These are phyloP conservation scores for Populus tremula DNA, from an alignment of 345 rosid genomes.

Conservation along the genomic window DNA sequence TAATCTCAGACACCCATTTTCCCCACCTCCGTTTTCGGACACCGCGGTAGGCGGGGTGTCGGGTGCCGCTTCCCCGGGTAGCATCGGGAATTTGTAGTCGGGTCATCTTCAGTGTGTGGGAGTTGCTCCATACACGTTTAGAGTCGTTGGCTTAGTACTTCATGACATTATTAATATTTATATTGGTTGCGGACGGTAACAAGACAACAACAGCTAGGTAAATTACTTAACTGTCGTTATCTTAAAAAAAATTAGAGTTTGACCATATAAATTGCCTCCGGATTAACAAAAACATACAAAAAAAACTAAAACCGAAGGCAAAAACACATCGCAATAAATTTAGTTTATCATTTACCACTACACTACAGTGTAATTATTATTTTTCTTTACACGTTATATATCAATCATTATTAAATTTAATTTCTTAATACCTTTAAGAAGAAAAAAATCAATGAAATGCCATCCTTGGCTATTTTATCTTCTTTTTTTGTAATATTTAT, in stretches of 20 bases:
- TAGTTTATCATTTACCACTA: no score
- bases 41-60: slow-evolving; percentile 68
- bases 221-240: slow-evolving; percentile 28
- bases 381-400: no score
- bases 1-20: slow-evolving; percentile 86
- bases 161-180: slow-evolving; percentile 17
- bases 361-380: no score
- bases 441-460: no score
- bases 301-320: no score
- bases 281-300: background rate
- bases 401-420: no score
- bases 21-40: slow-evolving; percentile 86
- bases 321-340: no score
- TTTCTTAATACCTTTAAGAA: no score
- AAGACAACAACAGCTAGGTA: background rate
- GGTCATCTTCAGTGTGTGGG: slow-evolving; percentile 39
- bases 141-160: slow-evolving; percentile 13
- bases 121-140: slow-evolving; percentile 44
- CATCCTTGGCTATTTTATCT: no score
- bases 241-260: background rate
- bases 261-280: no score
- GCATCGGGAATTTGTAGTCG: slow-evolving; percentile 9
- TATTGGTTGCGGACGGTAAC: slow-evolving; percentile 9
- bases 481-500: no score
- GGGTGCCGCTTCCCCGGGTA: slow-evolving; percentile 29